Evolutionary conservation across 345 rosid species (phyloP), one percentile per base, ranked within the genome.

Genomic region (Sonneratia caseolaris): DNA sequence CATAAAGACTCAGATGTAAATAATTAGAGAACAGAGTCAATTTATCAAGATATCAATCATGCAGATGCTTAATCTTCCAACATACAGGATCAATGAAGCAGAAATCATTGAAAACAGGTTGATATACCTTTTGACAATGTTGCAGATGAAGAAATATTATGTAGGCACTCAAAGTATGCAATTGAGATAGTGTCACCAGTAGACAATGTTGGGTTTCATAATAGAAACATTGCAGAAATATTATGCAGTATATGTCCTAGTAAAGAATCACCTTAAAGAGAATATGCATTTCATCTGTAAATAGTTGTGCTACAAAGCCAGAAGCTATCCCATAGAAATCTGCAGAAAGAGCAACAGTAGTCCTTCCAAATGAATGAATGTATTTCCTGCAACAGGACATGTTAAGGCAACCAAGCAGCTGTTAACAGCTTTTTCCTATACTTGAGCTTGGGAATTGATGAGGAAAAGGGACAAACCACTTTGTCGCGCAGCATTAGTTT

Each of bases 371-470:
- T 57, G 88, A 82, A 84, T 84, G 86, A 74, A 82, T 76, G 79
- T 74, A 79, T 84, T 83, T 82, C 92, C 98, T 94, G 96, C 85
- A 84, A 76, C 32, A 78, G 66, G 80, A 75, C 36, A 47, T n/a
- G 47, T 42, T 32, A 36, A 70, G 24, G 55, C 35, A 37, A 55
- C 37, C n/a, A 69, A 37, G 45, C 43, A 36, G 22, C 32, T 68
- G 45, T n/a, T 45, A 59, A 14, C 66, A 32, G 32, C 38, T 32
- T 27, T 24, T 62, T 62, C 37, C 37, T 27, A 4, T 62, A 62
- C 32, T 62, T 27, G 18, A 62, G 38, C 5, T 5, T 62, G 32
- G 38, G 11, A 22, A 59, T 18, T 48, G 53, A 21, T 22, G 64
- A 24, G 64, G 64, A 8, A 3, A 57, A 21, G 21, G 8, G 36